Evolutionary conservation across 305 asterid species (phyloP).

Genomic region (Striga hermonthica): DNA sequence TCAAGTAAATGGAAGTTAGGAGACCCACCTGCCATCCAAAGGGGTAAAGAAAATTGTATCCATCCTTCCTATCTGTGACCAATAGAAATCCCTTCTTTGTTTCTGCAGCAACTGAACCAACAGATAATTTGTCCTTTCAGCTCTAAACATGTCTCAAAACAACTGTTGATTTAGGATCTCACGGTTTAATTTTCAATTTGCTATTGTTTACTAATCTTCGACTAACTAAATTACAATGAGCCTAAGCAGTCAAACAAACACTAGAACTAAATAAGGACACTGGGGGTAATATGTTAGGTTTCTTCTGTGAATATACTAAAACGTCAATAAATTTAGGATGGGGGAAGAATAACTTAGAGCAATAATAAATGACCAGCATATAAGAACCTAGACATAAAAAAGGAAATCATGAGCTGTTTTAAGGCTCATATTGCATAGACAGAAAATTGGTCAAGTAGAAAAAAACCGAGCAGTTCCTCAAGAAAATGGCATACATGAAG

Average conservation of each 20-base stretch:
- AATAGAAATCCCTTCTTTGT: constrained; percentile 72
- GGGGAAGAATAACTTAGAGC: neutral
- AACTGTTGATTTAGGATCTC: too few relatives aligned
- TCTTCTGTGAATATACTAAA: too few relatives aligned
- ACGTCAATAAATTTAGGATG: too few relatives aligned
- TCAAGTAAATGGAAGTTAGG: constrained; percentile 20
- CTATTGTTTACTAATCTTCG: too few relatives aligned
- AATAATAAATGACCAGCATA: constrained; percentile 4
- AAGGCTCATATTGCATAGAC: too few relatives aligned
- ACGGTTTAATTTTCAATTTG: too few relatives aligned
- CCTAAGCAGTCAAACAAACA: too few relatives aligned
- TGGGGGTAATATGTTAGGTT: too few relatives aligned
- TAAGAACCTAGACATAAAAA: neutral
- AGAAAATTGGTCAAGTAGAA: neutral
- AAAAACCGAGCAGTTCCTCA: constrained; percentile 1
- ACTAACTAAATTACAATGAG: too few relatives aligned
- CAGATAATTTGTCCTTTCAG: neutral
- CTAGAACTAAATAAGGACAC: too few relatives aligned
- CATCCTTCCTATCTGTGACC: constrained; percentile 78
- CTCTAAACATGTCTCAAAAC: too few relatives aligned
- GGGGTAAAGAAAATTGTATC: constrained; percentile 75
- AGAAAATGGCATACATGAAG: constrained; percentile 48
- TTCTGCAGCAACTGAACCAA: constrained; percentile 97
- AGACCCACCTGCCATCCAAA: constrained; percentile 87
- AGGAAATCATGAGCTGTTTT: neutral